A percentile compares a stretch with the other conserved stretches of the same genome.
These are phyloP conservation scores for Beta macrorhiza DNA, from an alignment of 179 eudicot genomes.

Conservation along the genomic window DNA sequence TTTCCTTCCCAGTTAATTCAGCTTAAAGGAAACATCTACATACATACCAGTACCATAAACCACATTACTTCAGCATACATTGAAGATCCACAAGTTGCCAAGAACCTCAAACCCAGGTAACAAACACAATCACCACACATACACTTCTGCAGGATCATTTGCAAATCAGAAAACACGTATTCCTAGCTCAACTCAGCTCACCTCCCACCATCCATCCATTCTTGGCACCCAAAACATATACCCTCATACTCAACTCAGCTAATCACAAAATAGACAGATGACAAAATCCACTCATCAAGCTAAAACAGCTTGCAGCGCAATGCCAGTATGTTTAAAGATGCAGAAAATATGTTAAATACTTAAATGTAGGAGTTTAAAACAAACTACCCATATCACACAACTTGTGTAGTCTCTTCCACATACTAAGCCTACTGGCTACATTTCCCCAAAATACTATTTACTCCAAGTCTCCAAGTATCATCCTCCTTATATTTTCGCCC, in stretches of 20 bases:
- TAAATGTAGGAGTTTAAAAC: background rate
- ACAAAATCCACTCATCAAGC: background rate
- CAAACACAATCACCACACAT: background rate
- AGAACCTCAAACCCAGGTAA: background rate
- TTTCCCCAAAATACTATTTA: constrained; percentile 1
- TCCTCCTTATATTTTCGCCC: background rate
- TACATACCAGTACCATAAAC: background rate
- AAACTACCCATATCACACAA: background rate
- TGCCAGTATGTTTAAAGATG: too few species aligned
- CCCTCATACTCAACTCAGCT: too few species aligned
- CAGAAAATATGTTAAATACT: background rate
- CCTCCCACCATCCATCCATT: too few species aligned
- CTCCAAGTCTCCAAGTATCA: background rate
- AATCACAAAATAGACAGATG: background rate
- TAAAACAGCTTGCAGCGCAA: background rate
- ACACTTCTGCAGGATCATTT: background rate
- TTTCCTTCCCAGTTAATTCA: background rate
- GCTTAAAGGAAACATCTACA: background rate
- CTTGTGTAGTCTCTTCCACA: background rate
- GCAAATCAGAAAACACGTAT: background rate
- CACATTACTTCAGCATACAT: background rate
- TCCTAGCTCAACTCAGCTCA: background rate
- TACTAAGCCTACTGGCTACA: background rate
- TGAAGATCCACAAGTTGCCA: background rate
- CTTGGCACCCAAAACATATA: too few species aligned